These are phyloP conservation scores for Aspergillus biplanus DNA, from an alignment of 495 filamentous ascomycete genomes.

Conservation along the genomic window DNA sequence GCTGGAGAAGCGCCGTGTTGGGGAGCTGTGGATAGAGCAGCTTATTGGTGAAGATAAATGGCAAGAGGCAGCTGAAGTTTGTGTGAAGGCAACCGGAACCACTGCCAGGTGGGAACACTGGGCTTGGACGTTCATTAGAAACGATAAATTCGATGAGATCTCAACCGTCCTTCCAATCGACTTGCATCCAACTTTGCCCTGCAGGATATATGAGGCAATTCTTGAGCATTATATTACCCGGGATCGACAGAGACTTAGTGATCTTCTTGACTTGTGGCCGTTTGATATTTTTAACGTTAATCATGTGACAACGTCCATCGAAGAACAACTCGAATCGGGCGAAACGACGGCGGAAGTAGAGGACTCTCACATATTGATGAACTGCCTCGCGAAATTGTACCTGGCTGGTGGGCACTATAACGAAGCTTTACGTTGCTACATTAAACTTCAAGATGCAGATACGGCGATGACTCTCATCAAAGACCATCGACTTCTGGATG, in stretches of 20 bases:
- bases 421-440: slow-evolving; percentile 86
- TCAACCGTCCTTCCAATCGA: slow-evolving; percentile 78
- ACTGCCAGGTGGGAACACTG: slow-evolving; percentile 89
- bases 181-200: slow-evolving; percentile 76
- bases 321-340: slow-evolving; percentile 67
- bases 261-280: slow-evolving; percentile 84
- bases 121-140: slow-evolving; percentile 86
- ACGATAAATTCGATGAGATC: slow-evolving; percentile 85
- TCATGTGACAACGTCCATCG: slow-evolving; percentile 68
- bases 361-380: slow-evolving; percentile 84
- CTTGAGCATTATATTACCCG: slow-evolving; percentile 80
- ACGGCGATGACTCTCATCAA: slow-evolving; percentile 81
- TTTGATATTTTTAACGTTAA: slow-evolving; percentile 79
- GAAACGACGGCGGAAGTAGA: slow-evolving; percentile 69
- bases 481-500: slow-evolving; percentile 81
- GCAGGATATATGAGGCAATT: slow-evolving; percentile 82
- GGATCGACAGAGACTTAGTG: slow-evolving; percentile 68
- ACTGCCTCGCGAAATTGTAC: slow-evolving; percentile 81
- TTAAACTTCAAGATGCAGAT: slow-evolving; percentile 88
- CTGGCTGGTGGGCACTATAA: slow-evolving; percentile 75
- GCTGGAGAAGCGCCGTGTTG: slow-evolving; percentile 89
- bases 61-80: slow-evolving; percentile 73
- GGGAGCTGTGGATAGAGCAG: slow-evolving; percentile 90
- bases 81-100: slow-evolving; percentile 78
- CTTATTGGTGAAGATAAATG: slow-evolving; percentile 74